These are phyloP conservation scores for Tagetes erecta DNA, from an alignment of 129 eudicot species.

Conservation along the genomic window DNA sequence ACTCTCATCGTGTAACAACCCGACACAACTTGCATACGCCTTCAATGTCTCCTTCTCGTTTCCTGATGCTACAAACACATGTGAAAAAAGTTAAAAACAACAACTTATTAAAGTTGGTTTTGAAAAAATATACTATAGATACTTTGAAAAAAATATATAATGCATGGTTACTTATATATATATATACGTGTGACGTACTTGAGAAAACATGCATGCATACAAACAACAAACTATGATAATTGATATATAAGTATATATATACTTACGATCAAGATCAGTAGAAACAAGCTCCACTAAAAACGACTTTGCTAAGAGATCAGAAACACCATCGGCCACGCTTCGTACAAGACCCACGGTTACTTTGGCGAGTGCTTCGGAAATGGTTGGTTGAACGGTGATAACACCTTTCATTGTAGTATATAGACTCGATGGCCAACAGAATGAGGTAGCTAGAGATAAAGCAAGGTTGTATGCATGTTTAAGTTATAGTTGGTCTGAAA, in stretches of 20 bases:
- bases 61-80: slow-evolving; percentile 34
- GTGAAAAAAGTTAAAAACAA: no score
- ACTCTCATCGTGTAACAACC: slow-evolving; percentile 9
- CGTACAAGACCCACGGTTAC: slow-evolving; percentile 30
- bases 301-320: slow-evolving; percentile 44
- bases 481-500: no score
- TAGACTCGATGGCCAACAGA: neutral
- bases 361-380: slow-evolving; percentile 34
- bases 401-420: slow-evolving; percentile 32
- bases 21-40: slow-evolving; percentile 36
- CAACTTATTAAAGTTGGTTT: neutral
- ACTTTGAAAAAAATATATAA: neutral
- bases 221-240: no score
- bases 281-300: slow-evolving; percentile 62
- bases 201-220: neutral
- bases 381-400: slow-evolving; percentile 42
- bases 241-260: no score
- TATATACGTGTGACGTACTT: neutral
- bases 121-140: neutral
- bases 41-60: slow-evolving; percentile 36
- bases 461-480: no score
- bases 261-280: slow-evolving; percentile 45
- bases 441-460: neutral
- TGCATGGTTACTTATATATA: neutral
- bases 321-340: slow-evolving; percentile 42